Conservation (phyloP, 331 rosid genomes). For the Malus hybrid region DNA sequence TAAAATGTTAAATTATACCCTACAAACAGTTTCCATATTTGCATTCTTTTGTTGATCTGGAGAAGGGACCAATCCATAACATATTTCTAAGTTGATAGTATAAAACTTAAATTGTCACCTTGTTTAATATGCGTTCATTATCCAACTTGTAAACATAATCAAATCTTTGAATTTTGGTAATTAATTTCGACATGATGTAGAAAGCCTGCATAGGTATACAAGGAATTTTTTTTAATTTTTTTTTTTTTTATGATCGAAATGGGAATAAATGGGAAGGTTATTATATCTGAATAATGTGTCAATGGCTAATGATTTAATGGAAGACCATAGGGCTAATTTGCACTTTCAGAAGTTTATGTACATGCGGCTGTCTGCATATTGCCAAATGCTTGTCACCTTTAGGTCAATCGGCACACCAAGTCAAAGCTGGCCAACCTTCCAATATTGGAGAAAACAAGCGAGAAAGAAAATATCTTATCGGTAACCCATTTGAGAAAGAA, state of each 20-base stretch:
- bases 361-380: conserved; percentile 23
- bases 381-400: conserved; percentile 19
- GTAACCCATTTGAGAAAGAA: conserved; percentile 6
- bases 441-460: conserved; percentile 4
- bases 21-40: not conserved
- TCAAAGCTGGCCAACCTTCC: conserved; percentile 37
- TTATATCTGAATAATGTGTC: conserved; percentile 1
- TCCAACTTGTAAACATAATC: conserved; percentile 17
- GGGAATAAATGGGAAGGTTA: not conserved
- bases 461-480: conserved; percentile 20
- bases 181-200: not conserved
- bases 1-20: too few relatives aligned
- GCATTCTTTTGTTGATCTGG: not conserved
- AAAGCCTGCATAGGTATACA: too few relatives aligned
- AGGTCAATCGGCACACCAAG: conserved; percentile 25
- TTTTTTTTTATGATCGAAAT: not conserved
- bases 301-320: conserved; percentile 22
- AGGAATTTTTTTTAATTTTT: not conserved
- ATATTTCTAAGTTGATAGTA: not conserved
- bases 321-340: conserved; percentile 21
- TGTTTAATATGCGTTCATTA: conserved; percentile 4
- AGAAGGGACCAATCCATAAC: too few relatives aligned
- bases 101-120: not conserved
- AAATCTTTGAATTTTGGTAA: conserved; percentile 4
- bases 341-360: conserved; percentile 8